A percentile compares a stretch with the other conserved stretches of the same genome.
These are phyloP conservation scores for Cercospora zeae-maydis DNA, from an alignment of 2,329 filamentous ascomycete species.

Conservation along the genomic window DNA sequence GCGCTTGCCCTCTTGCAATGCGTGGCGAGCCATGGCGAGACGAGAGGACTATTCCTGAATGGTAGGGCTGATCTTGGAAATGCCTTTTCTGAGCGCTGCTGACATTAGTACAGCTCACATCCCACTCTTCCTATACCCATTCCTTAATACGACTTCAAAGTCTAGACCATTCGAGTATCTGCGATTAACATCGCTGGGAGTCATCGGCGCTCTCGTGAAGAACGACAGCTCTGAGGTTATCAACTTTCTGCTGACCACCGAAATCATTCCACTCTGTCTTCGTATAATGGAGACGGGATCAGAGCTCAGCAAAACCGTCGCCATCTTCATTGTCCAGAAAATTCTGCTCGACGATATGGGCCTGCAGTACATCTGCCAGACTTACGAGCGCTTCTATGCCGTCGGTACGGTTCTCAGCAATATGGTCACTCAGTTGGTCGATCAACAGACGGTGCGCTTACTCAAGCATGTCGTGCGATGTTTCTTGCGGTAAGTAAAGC, in stretches of 20 bases:
- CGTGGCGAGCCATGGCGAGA: slow-evolving; percentile 96
- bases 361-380: slow-evolving; percentile 96
- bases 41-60: slow-evolving; percentile 85
- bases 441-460: slow-evolving; percentile 91
- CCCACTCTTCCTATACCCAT: slow-evolving; percentile 94
- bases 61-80: slow-evolving; percentile 53
- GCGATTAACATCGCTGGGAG: slow-evolving; percentile 88
- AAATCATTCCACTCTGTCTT: slow-evolving; percentile 95
- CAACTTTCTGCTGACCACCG: slow-evolving; percentile 96
- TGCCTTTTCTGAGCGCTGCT: slow-evolving; percentile 12
- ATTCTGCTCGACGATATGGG: slow-evolving; percentile 95
- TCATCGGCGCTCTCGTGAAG: slow-evolving; percentile 96
- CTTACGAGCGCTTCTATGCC: slow-evolving; percentile 96
- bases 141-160: slow-evolving; percentile 97
- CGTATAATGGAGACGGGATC: slow-evolving; percentile 99
- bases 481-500: slow-evolving; percentile 72
- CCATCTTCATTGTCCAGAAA: slow-evolving; percentile 99
- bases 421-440: slow-evolving; percentile 96
- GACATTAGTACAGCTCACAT: slow-evolving; percentile 69
- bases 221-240: slow-evolving; percentile 98
- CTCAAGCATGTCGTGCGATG: slow-evolving; percentile 97
- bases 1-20: slow-evolving; percentile 93
- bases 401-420: slow-evolving; percentile 97
- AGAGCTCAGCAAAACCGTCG: slow-evolving; percentile 96
- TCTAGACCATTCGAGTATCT: slow-evolving; percentile 97